Base-by-base conservation (phyloP, 192 early-diverging fungal genomes). In the Cetraspora pellucida region DNA sequence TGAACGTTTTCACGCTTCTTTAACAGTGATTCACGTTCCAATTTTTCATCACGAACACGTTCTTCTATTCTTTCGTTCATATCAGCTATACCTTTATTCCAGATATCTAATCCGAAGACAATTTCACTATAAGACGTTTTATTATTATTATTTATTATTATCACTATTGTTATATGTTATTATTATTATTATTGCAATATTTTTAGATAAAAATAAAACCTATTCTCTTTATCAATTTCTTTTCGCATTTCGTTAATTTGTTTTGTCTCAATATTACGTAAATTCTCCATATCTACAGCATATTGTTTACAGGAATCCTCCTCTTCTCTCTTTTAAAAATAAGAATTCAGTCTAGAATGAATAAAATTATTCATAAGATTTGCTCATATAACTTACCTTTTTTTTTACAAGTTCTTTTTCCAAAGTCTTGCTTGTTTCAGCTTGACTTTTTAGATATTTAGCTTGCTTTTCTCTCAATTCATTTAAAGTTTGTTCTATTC, bases 11-110 rank as follows among this genome's bases (percentile, higher is more conserved):
- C 52, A 28, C 54, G 50, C 49, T 73, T 73, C 31, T 73, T 73
- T 21, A 17, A 55, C 7, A 73, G 54, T 4, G 54, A 57, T 46
- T 73, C 71, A 2, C 71, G 50, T 58, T 73, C 71, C 19, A 30
- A 55, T 57, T 58, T 58, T 44, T 73, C 71, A 17, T 44, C 37
- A 3, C 71, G 7, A 57, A 25, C 19, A 44, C 25, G 50, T 9
- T 73, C 71, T 13, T 73, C 71, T 27, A 73, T 73, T 25, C 25
- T 73, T 44, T 73, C 71, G 25, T 54, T 73, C 10, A 73, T 25
- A 57, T 73, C 71, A 11, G 54, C 16, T 2, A 50, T 54, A 9
- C 14, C n/a, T 43, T 73, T 73, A 23, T 25, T 58, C 55, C 30
- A 73, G 4, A 73, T 19, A n/a, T 59, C 71, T 30, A 44, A 10